A percentile compares a stretch with the other conserved stretches of the same genome.
Conservation (phyloP, 345 rosid species). For the Salix koriyanagi region DNA sequence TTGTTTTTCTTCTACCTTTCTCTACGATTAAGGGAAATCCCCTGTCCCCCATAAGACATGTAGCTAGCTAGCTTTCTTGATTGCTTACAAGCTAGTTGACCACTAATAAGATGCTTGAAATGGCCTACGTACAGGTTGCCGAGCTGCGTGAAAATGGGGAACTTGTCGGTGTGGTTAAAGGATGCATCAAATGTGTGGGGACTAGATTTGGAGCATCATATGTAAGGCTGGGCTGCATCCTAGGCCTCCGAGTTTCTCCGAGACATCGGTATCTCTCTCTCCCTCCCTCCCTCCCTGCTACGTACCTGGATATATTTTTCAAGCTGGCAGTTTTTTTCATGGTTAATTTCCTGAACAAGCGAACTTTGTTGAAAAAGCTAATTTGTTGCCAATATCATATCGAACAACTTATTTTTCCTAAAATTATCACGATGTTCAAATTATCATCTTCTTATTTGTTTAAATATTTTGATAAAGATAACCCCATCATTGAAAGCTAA, state of each 20-base stretch:
- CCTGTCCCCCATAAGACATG: conserved; percentile 16
- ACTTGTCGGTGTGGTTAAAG: conserved; percentile 55
- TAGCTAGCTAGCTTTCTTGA: too few relatives aligned
- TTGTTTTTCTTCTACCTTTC: background rate
- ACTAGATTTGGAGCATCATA: conserved; percentile 25
- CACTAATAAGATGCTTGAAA: conserved; percentile 12
- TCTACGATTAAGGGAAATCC: background rate
- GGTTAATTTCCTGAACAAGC: background rate
- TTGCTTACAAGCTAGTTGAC: background rate
- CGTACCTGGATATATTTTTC: background rate
- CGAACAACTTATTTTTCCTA: too few relatives aligned
- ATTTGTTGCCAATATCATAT: too few relatives aligned
- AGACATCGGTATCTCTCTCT: conserved; percentile 34
- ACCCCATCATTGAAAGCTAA: too few relatives aligned
- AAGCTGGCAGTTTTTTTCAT: background rate
- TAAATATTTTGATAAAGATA: too few relatives aligned
- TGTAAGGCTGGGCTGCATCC: conserved; percentile 51
- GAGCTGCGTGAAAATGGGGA: conserved; percentile 48
- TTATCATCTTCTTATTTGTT: too few relatives aligned
- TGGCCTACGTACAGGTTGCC: conserved; percentile 45
- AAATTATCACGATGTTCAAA: too few relatives aligned
- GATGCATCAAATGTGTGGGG: conserved; percentile 56
- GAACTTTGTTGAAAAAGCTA: background rate
- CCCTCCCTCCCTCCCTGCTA: background rate
- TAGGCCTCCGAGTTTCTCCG: conserved; percentile 61